Base-by-base conservation (phyloP, 305 asterid species). In the Solanum chacoense region DNA sequence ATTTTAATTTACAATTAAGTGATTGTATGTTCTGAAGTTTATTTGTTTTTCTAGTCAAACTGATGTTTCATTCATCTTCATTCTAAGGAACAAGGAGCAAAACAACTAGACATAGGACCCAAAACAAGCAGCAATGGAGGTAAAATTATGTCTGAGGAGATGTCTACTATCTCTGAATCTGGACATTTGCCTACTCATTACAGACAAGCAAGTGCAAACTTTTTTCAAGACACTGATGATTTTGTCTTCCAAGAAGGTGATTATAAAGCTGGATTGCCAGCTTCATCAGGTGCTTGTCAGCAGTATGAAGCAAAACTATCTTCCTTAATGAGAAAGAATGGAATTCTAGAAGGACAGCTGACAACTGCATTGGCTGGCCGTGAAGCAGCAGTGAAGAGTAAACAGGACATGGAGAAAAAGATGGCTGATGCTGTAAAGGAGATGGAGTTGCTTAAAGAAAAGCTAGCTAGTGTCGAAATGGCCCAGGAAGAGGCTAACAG, bases 401-500 rank as follows among this genome's bases (percentile, higher is more conserved):
- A 93, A 89, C 96, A 94, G 87, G 99, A 97, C 72, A 90, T 91
- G 92, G 99, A 97, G 92, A 95, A 91, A 85, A 94, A 92, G 89
- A 85, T 95, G 88, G 93, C 92, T 28, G 98, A 96, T 84, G 20
- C 94, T 32, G 65, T 89, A 84, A 97, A 94, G 94, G 99, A 97
- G 91, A 86, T 95, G 87, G 99, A 95, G 88, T 84, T 95, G 91
- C 96, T 96, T 80, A 97, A 94, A 92, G 99, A 96, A 95, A 97
- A 94, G 93, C 92, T 97, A 74, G 90, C 95, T 36, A 92, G 95
- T 85, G 89, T 96, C 71, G 99, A 97, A 89, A 45, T 94, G 91
- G 98, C 98, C n/a, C 98, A 97, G 89, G 99, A 97, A 65, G 99
- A 97, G 93, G 95, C 99, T 22, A 96, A 94, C 91, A 97, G 93